phyloP scores from a whole-genome alignment of 257 asterid species.

The Ligustrum vulgare region DNA sequence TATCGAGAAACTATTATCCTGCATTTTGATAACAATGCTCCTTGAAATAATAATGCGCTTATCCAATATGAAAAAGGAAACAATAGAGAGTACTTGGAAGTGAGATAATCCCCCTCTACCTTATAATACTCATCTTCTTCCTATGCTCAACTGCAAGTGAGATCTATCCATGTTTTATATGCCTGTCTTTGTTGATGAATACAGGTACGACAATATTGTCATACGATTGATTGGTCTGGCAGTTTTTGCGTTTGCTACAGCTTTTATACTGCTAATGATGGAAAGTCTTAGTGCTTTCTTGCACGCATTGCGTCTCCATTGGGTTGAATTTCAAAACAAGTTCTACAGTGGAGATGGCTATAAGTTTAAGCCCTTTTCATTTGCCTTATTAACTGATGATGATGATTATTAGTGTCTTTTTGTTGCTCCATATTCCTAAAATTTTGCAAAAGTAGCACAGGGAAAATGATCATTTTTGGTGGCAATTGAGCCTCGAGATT shows the following conservation, averaged over 20 bases:
- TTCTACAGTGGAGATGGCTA: constrained; percentile 90
- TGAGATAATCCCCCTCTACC: neutral
- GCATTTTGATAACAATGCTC: neutral
- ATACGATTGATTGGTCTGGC: constrained; percentile 67
- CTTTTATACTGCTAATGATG: constrained; percentile 87
- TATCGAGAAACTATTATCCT: neutral
- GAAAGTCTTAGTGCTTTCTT: constrained; percentile 94
- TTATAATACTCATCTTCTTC: neutral
- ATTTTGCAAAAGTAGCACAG: constrained; percentile 27
- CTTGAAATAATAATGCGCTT: neutral
- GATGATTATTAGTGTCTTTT: constrained; percentile 46
- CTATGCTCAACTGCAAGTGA: neutral
- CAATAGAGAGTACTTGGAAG: neutral
- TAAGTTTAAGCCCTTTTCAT: constrained; percentile 79
- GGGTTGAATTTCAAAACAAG: constrained; percentile 94
- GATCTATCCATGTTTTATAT: neutral
- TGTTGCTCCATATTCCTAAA: constrained; percentile 5
- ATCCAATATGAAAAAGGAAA: neutral
- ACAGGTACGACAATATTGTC: constrained; percentile 76
- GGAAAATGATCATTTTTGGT: constrained; percentile 32
- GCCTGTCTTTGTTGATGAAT: constrained; percentile 8
- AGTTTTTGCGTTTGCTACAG: constrained; percentile 86
- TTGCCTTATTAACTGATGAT: constrained; percentile 57
- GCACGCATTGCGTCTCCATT: constrained; percentile 89
- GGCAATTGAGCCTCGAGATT: constrained; percentile 16